Base-by-base conservation (phyloP, 352 stramenopile species). In the Phytophthora lateralis region DNA sequence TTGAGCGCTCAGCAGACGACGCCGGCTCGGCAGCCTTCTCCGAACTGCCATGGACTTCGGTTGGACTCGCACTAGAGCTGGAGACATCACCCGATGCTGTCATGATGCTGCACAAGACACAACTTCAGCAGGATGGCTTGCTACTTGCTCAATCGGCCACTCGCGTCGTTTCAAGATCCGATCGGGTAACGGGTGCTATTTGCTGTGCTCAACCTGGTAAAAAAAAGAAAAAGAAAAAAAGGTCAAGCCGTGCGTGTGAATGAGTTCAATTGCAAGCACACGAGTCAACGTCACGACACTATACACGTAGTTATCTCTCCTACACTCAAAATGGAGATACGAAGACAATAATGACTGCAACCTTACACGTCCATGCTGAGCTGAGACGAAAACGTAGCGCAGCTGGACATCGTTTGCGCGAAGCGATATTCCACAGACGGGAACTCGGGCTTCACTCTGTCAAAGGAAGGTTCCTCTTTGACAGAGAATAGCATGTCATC, bases 331-430 rank as follows among this genome's bases (percentile, higher is more conserved):
- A 32, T 45, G 32, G 17, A 46, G 38, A 47, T 45, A 57, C 24
- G 2, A 30, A 14, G 3, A 46, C 24, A 60, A 46, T 30, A 27
- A 37, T 45, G 34, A 45, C 29, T 43, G n/a, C 17, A 21, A 37
- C 12, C 20, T 66, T 66, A 70, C 35, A 73, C 12, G 46, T 62
- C 60, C 50, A 73, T 24, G 18, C 56, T 63, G 17, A 66, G 37
- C 27, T 60, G 18, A 7, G 34, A 54, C 11, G 46, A 21, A 26
- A 61, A 46, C 27, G 18, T 8, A 37, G 27, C 11, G n/a, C 27
- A 51, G 29, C 7, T 37, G 17, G 46, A 42, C 6, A 41, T 54
- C 30, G 15, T n/a, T 37, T 51, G 30, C 30, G n/a, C 5, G 24
- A 67, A 53, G 30, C 29, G 51, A 30, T 20, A 53, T 12, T 59